Evolutionary conservation across 108 stramenopile genomes (phyloP).

Genomic region (Nitzschia palea): DNA sequence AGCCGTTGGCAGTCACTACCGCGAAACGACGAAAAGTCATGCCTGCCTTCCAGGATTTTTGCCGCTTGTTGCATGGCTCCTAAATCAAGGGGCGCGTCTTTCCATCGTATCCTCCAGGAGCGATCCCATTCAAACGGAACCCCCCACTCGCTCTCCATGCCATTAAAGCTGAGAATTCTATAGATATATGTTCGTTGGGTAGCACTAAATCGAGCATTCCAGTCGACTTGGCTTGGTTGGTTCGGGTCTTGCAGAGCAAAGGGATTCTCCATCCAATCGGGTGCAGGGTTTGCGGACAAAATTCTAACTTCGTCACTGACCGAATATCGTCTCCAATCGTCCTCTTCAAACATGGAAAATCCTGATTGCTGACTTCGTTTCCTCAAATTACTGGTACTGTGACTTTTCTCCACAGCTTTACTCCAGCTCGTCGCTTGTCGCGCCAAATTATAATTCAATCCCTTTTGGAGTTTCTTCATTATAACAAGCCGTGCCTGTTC

Average conservation of each 20-base stretch:
- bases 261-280: slow-evolving; percentile 48
- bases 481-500: slow-evolving; percentile 15
- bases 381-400: background rate
- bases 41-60: slow-evolving; percentile 55
- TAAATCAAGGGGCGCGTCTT: slow-evolving; percentile 38
- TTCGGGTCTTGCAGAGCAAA: slow-evolving; percentile 20
- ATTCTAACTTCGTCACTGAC: slow-evolving; percentile 38
- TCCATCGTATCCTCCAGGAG: slow-evolving; percentile 56
- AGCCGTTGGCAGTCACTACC: slow-evolving; percentile 61
- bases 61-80: slow-evolving; percentile 71
- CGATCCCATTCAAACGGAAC: slow-evolving; percentile 75
- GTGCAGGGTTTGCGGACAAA: slow-evolving; percentile 24
- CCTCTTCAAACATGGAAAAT: slow-evolving; percentile 3
- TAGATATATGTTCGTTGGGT: slow-evolving; percentile 77
- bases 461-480: slow-evolving; percentile 42
- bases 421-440: slow-evolving; percentile 23
- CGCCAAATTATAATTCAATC: slow-evolving; percentile 62
- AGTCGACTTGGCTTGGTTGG: slow-evolving; percentile 53
- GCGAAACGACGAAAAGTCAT: slow-evolving; percentile 83
- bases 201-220: slow-evolving; percentile 83
- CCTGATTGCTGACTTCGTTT: slow-evolving; percentile 10
- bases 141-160: slow-evolving; percentile 23
- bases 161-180: slow-evolving; percentile 52
- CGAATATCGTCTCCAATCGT: background rate
- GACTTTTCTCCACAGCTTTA: background rate